A percentile compares a stretch with the other conserved stretches of the same genome.
phyloP scores from a whole-genome alignment of 495 filamentous ascomycete species.

The Cenococcum geophilum region DNA sequence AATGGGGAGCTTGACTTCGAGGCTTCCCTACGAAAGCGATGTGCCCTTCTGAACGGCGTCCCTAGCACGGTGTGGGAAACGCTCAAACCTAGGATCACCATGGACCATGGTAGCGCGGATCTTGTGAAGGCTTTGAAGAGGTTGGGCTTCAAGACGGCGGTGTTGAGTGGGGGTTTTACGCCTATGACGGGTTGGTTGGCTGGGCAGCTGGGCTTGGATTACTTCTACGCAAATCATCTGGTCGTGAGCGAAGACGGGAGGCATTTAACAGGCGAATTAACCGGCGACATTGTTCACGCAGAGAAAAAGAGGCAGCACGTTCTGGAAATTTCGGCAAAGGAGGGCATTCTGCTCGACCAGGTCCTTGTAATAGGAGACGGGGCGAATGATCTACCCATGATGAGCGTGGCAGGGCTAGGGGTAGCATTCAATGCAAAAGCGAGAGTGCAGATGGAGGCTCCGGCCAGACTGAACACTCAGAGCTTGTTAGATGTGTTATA shows the following conservation, averaged over 20 bases:
- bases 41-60: constrained; percentile 72
- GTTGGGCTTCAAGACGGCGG: constrained; percentile 76
- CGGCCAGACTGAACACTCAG: constrained; percentile 71
- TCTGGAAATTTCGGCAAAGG: constrained; percentile 65
- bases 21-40: constrained; percentile 68
- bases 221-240: constrained; percentile 80
- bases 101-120: constrained; percentile 73
- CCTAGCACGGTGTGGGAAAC: constrained; percentile 73
- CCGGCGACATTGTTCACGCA: constrained; percentile 73
- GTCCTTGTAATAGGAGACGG: constrained; percentile 87
- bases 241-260: constrained; percentile 58
- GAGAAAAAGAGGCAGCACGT: constrained; percentile 72
- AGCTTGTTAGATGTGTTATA: constrained; percentile 77
- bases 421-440: constrained; percentile 94
- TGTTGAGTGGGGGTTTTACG: constrained; percentile 86
- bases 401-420: constrained; percentile 77
- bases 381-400: constrained; percentile 92
- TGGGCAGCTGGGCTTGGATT: constrained; percentile 70
- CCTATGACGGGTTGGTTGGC: constrained; percentile 84
- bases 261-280: constrained; percentile 74
- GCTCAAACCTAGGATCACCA: constrained; percentile 63
- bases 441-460: constrained; percentile 79
- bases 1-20: constrained; percentile 95
- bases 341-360: constrained; percentile 65
- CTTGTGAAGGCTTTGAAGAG: constrained; percentile 64